phyloP scores from a whole-genome alignment of 257 asterid species.

The Coffea eugenioides region DNA sequence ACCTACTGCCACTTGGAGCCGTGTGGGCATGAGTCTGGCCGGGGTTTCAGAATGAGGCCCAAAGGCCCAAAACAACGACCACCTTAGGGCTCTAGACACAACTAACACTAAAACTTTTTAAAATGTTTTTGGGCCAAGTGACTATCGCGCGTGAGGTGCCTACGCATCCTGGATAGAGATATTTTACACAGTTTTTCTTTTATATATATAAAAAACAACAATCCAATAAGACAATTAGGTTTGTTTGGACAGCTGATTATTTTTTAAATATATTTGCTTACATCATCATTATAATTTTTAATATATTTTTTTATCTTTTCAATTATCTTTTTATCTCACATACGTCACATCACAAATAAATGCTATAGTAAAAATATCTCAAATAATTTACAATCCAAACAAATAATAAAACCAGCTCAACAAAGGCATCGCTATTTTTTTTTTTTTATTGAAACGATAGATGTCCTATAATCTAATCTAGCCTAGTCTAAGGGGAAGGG shows the following conservation, averaged over 20 bases:
- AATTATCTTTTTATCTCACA: no score
- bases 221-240: not conserved
- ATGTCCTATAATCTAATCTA: no score
- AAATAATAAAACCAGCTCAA: not conserved
- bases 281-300: no score
- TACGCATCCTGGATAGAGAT: not conserved
- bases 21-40: not conserved
- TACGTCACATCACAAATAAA: no score
- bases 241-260: no score
- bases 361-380: no score
- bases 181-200: not conserved
- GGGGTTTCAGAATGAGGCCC: constrained; percentile 1
- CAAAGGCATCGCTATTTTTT: not conserved
- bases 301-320: no score
- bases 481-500: no score
- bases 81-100: constrained; percentile 2
- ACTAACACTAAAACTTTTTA: not conserved
- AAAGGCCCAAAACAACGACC: not conserved
- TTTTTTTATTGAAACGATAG: no score
- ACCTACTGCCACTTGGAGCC: not conserved
- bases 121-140: not conserved
- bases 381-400: no score
- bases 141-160: not conserved
- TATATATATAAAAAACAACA: no score
- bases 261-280: no score